Evolutionary conservation across 2,329 filamentous ascomycete species (phyloP).

Genomic region (Gaeumannomyces sp.): DNA sequence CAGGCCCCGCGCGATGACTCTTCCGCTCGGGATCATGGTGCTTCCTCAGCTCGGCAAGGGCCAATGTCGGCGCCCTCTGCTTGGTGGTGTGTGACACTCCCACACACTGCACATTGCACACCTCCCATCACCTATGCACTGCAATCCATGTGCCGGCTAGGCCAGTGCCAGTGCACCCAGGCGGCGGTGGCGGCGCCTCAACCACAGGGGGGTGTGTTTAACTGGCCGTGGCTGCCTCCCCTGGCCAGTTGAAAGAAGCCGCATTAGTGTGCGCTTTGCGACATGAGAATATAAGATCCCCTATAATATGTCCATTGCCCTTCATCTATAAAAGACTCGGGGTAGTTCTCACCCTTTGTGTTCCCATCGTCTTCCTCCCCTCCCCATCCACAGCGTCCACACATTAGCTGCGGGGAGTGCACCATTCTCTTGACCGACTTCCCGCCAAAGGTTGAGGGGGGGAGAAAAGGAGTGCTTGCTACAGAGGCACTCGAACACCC

Average conservation of each 20-base stretch:
- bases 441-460: no score
- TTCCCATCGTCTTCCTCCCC: background rate
- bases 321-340: background rate
- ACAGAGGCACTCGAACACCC: no score
- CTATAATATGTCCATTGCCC: background rate
- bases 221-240: no score
- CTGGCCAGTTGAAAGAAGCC: background rate
- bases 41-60: background rate
- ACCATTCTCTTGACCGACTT: no score
- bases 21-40: background rate
- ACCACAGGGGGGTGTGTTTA: no score
- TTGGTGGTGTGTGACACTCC: background rate
- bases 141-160: no score
- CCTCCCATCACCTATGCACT: no score
- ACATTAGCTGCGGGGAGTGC: background rate
- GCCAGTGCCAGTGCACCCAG: no score
- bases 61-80: background rate
- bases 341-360: background rate
- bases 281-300: background rate
- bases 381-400: background rate
- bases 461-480: no score
- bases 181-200: no score
- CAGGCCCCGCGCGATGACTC: background rate
- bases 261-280: background rate
- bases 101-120: no score